Conservation (phyloP, 202 grass and related monocot species). For the Dendrocalamus latiflorus region DNA sequence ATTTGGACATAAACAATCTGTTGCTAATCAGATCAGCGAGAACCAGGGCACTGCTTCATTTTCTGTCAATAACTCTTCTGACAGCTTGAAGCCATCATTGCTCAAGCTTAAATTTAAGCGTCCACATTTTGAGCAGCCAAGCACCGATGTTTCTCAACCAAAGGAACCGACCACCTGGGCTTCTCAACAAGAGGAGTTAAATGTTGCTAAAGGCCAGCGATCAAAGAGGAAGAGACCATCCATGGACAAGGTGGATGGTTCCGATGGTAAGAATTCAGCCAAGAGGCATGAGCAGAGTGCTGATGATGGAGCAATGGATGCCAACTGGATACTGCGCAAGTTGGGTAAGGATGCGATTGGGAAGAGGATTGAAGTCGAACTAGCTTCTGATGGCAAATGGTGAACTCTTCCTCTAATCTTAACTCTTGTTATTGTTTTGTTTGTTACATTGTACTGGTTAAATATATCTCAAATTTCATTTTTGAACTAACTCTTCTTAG, state of each 20-base stretch:
- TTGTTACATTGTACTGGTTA: conserved; percentile 12
- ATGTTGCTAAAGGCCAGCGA: conserved; percentile 82
- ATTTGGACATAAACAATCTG: too few relatives aligned
- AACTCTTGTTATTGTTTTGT: conserved; percentile 3
- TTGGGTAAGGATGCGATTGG: conserved; percentile 89
- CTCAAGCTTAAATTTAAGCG: conserved; percentile 97
- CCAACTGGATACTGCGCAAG: conserved; percentile 86
- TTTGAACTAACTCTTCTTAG: neutral
- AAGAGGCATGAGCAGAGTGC: conserved; percentile 48
- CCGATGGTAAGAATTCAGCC: conserved; percentile 29
- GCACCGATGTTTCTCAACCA: conserved; percentile 42
- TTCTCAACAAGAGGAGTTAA: conserved; percentile 62
- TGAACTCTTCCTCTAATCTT: conserved; percentile 23
- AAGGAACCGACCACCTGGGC: conserved; percentile 60
- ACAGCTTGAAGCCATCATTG: conserved; percentile 67
- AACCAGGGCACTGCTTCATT: too few relatives aligned
- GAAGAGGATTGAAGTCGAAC: conserved; percentile 76
- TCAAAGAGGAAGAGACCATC: conserved; percentile 96
- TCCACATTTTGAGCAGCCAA: conserved; percentile 77
- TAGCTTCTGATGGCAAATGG: conserved; percentile 67
- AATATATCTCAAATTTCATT: neutral
- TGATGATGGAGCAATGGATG: conserved; percentile 56
- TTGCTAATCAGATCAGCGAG: too few relatives aligned
- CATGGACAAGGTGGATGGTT: conserved; percentile 47
- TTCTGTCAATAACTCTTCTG: too few relatives aligned